Conservation (phyloP, 2,329 filamentous ascomycete genomes). For the Aspergillus sp. region DNA sequence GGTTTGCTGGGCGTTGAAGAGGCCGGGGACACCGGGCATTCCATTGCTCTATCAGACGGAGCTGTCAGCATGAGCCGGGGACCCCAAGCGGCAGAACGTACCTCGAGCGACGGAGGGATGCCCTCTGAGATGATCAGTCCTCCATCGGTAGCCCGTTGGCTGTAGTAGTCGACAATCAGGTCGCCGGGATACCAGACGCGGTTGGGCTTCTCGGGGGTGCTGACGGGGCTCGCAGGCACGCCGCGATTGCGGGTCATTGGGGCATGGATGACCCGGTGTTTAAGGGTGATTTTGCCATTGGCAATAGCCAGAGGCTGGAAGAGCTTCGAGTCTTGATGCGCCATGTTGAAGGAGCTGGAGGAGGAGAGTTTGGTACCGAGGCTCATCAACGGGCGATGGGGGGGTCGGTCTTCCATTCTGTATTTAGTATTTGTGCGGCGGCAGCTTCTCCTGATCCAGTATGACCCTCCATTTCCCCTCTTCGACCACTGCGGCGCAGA, state of each 20-base stretch:
- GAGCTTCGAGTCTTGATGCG: conserved; percentile 33
- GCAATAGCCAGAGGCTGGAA: conserved; percentile 47
- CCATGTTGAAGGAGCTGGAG: not conserved
- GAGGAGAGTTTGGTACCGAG: not conserved
- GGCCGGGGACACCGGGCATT: conserved; percentile 37
- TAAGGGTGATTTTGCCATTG: conserved; percentile 49
- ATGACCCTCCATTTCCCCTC: not conserved
- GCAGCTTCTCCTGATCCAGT: not conserved
- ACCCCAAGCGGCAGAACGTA: conserved; percentile 19
- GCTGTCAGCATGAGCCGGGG: not conserved
- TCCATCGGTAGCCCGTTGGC: conserved; percentile 38
- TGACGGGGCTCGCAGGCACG: conserved; percentile 43
- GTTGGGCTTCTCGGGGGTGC: conserved; percentile 48
- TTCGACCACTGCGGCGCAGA: not conserved
- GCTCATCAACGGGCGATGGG: too few relatives aligned
- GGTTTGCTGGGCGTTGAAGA: conserved; percentile 42
- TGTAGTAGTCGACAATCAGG: conserved; percentile 41
- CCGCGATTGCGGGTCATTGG: conserved; percentile 57
- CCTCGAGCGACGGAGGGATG: conserved; percentile 39
- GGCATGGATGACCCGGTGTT: conserved; percentile 53
- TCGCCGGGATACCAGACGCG: conserved; percentile 52
- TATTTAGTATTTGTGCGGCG: not conserved
- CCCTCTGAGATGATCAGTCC: conserved; percentile 41
- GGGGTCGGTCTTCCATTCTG: not conserved
- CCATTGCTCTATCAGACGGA: conserved; percentile 32